These are phyloP conservation scores for Phyllosticta citrichinensis DNA, from an alignment of 2,329 filamentous ascomycete genomes.

Conservation along the genomic window DNA sequence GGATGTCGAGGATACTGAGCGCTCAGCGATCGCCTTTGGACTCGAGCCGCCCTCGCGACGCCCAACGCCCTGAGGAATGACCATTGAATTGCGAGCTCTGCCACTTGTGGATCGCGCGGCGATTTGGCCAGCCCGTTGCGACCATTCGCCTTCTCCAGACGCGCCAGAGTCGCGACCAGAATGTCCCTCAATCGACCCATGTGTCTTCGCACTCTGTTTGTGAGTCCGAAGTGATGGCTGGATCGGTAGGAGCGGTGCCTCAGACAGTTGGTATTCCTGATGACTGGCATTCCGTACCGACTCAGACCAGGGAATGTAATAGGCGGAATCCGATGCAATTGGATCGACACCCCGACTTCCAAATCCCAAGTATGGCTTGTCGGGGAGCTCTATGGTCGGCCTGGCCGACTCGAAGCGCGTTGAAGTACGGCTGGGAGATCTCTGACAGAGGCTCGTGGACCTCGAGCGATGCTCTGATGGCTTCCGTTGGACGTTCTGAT, in stretches of 20 bases:
- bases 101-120: background rate
- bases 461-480: background rate
- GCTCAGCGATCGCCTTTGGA: background rate
- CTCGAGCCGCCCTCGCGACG: background rate
- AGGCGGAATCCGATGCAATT: conserved; percentile 18
- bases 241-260: background rate
- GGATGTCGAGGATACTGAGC: background rate
- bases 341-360: conserved; percentile 23
- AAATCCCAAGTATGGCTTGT: conserved; percentile 28
- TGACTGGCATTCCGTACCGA: conserved; percentile 18
- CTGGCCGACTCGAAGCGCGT: conserved; percentile 13
- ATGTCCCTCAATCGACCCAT: background rate
- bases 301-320: conserved; percentile 34
- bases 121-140: background rate
- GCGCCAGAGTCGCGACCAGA: background rate
- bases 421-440: background rate
- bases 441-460: background rate
- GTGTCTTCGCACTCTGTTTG: background rate
- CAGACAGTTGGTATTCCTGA: background rate
- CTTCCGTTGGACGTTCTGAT: conserved; percentile 14
- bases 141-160: background rate
- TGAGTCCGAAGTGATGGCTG: background rate
- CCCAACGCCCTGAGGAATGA: background rate
- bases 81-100: background rate
- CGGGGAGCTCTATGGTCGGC: conserved; percentile 24